Base-by-base conservation (phyloP, 306 rosid species). In the Aeschynomene evenia region DNA sequence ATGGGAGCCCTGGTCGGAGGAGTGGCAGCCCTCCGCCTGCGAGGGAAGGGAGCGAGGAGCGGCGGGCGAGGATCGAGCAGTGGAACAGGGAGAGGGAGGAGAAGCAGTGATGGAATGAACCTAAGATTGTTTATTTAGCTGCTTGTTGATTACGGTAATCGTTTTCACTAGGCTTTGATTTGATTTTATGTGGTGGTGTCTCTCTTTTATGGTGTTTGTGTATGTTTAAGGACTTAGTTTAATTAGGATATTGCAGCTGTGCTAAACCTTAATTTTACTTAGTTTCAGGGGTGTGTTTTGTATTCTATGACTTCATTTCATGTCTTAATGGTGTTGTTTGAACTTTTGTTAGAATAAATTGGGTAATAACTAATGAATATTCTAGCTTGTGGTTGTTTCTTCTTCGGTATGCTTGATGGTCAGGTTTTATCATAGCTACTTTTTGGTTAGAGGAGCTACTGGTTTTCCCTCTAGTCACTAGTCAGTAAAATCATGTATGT, bases 81-180 rank as follows among this genome's bases (percentile, higher is more conserved):
- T 88, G 94, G 94, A 88, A 88, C 62, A 80, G 88, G 23, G 94
- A 88, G 65, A 83, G 76, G 64, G 93, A 87, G 80, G 85, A 79
- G 75, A 85, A 68, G 43, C 74, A 13, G 33, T 73, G 83, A 82
- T 12, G 24, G 20, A 5, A 29, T 49, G 43, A 28, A 7, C 65
- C 68, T 57, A 26, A 23, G 13, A 50, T 23, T 57, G 7, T 71
- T 43, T 45, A 1, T n/a, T 71, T n/a, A 45, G 43, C 45, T 71
- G 39, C 69, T 63, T 42, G 19, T 57, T 37, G 9, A n/a, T 53
- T 9, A 24, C 20, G 68, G 72, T 61, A 63, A 76, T 69, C 20
- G 26, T 59, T 79, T 39, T 9, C 24, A 14, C 57, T 78, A 50
- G 71, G 64, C 66, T 75, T 46, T 51, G 7, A 51, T 45, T 45